Conservation (phyloP, 495 filamentous ascomycete genomes). For the Patellaria atrata region DNA sequence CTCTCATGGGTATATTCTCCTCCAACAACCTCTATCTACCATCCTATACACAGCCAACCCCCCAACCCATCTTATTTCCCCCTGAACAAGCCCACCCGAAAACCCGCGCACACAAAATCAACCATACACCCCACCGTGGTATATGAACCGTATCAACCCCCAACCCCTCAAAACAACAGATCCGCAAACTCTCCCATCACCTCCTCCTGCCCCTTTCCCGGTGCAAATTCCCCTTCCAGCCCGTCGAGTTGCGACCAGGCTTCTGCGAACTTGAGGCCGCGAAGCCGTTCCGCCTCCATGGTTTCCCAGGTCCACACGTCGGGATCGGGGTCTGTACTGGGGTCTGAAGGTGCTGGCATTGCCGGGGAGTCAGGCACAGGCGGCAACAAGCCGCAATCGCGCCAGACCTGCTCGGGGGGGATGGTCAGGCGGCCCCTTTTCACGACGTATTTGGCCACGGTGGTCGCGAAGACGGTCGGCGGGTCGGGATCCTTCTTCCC, state of each 20-base stretch:
- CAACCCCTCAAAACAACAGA: constrained; percentile 17
- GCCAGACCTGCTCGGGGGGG: constrained; percentile 53
- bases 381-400: constrained; percentile 1
- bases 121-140: too few relatives aligned
- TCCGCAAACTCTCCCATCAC: constrained; percentile 28
- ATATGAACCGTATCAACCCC: background rate
- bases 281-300: constrained; percentile 26
- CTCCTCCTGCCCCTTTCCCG: constrained; percentile 18
- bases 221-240: constrained; percentile 25
- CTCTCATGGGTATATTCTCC: too few relatives aligned
- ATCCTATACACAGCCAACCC: too few relatives aligned
- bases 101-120: too few relatives aligned
- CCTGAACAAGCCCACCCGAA: too few relatives aligned
- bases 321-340: constrained; percentile 1
- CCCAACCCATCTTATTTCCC: too few relatives aligned
- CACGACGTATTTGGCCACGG: constrained; percentile 74
- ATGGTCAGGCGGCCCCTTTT: constrained; percentile 81
- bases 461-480: constrained; percentile 49
- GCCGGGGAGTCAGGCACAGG: constrained; percentile 1
- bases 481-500: constrained; percentile 18
- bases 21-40: too few relatives aligned
- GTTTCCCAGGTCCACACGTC: constrained; percentile 29
- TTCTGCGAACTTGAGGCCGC: constrained; percentile 25
- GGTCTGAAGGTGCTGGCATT: constrained; percentile 2
- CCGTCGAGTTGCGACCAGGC: constrained; percentile 24